Conservation (phyloP, 441 rosid species). For the Jatropha multifida region DNA sequence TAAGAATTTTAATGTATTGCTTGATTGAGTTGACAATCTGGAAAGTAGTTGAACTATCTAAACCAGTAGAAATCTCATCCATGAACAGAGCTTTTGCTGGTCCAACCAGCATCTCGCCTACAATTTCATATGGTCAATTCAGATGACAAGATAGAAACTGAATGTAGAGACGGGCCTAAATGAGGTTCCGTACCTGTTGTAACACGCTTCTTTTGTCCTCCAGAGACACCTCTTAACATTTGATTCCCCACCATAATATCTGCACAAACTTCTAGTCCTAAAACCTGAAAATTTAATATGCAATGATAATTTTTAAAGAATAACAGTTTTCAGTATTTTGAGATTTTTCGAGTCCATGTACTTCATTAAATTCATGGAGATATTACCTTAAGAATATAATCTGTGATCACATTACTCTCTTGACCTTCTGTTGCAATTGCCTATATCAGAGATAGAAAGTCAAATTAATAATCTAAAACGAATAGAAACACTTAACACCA, state of each 20-base stretch:
- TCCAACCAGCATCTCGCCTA: slow-evolving; percentile 86
- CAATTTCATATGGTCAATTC: neutral
- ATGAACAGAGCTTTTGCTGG: slow-evolving; percentile 64
- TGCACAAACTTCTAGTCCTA: slow-evolving; percentile 82
- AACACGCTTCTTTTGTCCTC: slow-evolving; percentile 86
- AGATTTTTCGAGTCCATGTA: neutral
- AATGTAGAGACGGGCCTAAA: no score
- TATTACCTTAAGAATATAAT: slow-evolving; percentile 56
- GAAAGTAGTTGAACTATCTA: slow-evolving; percentile 77
- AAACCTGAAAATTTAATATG: slow-evolving; percentile 39
- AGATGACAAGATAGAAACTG: no score
- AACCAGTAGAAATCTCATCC: slow-evolving; percentile 89
- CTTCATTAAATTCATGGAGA: neutral
- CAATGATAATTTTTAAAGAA: neutral
- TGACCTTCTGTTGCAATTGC: slow-evolving; percentile 56
- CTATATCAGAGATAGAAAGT: neutral
- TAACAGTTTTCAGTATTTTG: neutral
- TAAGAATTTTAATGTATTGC: slow-evolving; percentile 54
- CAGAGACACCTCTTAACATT: slow-evolving; percentile 86
- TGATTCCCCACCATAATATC: slow-evolving; percentile 81
- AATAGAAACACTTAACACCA: neutral
- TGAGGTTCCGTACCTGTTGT: slow-evolving; percentile 56
- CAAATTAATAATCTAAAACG: no score
- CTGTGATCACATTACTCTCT: slow-evolving; percentile 58
- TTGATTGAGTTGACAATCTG: slow-evolving; percentile 67